Base-by-base conservation (phyloP, 108 stramenopile species). In the Skeletonema marinoi region DNA sequence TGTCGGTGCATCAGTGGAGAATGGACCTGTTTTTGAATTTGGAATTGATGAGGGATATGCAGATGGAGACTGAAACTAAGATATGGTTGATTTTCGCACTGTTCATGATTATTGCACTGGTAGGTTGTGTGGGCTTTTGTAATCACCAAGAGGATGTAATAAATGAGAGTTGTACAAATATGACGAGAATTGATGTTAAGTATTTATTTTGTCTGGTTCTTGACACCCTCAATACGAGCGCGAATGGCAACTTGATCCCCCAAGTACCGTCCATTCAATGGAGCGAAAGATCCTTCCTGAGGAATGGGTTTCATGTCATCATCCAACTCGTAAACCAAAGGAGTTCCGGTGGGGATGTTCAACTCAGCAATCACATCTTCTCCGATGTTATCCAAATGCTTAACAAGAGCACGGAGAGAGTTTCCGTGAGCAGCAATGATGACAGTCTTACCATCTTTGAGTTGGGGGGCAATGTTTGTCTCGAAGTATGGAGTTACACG, bases 341-440 rank as follows among this genome's bases (percentile, higher is more conserved):
- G 98, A 32, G 97, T 94, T 50, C 97, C 98, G 16, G 98, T 98
- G n/a, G 99, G 99, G 71, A 99, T 98, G 80, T 99, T 98, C 74
- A 99, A 85, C 30, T 80, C 97, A 14, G 88, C 84, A 77, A 99
- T 98, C 16, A 88, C 98, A 2, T 99, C 97, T 33, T 86, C 85
- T 17, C 89, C 81, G 71, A 99, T 99, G 65, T 78, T 85, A 74
- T 99, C 99, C 80, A 99, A 90, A 83, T 98, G 93, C 88, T 98
- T 98, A 39, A 99, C 97, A 21, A 99, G 88, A 6, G 98, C 98
- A 12, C 99, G 96, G n/a, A 99, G 87, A 21, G 97, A 96, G 84
- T 99, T 99, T 54, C 98, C 99, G 78, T 99, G 99, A 8, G 98
- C 98, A 21, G 97, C 98, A 85, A 99, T 97, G n/a, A 99, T 74